Evolutionary conservation across 345 rosid species (phyloP).

Genomic region (Eutrema japonicum): DNA sequence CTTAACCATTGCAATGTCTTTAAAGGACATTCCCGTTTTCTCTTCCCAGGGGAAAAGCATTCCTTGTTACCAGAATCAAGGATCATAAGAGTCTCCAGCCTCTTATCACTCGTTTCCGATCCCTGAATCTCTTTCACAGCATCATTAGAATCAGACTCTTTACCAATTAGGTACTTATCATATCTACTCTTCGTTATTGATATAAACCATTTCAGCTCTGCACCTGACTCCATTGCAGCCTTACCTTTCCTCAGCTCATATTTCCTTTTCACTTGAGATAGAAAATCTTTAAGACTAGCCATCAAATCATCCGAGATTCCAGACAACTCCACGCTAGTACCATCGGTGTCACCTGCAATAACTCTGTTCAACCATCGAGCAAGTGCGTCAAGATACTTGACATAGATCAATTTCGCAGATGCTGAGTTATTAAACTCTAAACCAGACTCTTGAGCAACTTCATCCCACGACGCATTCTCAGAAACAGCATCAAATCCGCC

Average conservation of each 20-base stretch:
- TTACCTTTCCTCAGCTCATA: slow-evolving; percentile 36
- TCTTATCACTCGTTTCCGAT: neutral
- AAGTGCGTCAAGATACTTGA: slow-evolving; percentile 54
- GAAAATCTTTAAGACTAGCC: slow-evolving; percentile 44
- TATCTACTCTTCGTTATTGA: slow-evolving; percentile 30
- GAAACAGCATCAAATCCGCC: slow-evolving; percentile 58
- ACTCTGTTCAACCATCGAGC: slow-evolving; percentile 53
- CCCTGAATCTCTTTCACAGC: slow-evolving; percentile 24
- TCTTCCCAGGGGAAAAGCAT: slow-evolving; percentile 43
- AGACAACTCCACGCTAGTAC: slow-evolving; percentile 22
- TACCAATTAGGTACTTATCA: slow-evolving; percentile 38
- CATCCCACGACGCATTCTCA: slow-evolving; percentile 50
- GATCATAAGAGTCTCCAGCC: neutral
- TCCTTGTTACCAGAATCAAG: slow-evolving; percentile 13
- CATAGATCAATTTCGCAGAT: slow-evolving; percentile 53
- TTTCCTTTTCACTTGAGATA: slow-evolving; percentile 44
- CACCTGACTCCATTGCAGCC: slow-evolving; percentile 29
- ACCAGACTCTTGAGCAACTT: slow-evolving; percentile 58
- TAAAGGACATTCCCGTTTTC: slow-evolving; percentile 56
- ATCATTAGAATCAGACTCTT: slow-evolving; percentile 41
- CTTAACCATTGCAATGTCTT: slow-evolving; percentile 65
- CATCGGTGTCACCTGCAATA: slow-evolving; percentile 33
- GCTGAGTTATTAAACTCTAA: slow-evolving; percentile 42
- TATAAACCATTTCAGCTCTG: slow-evolving; percentile 39
- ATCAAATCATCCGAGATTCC: slow-evolving; percentile 46